These are phyloP conservation scores for Fomitiporia mediterranea DNA, from an alignment of 1,284 basidiomycete species.

Conservation along the genomic window DNA sequence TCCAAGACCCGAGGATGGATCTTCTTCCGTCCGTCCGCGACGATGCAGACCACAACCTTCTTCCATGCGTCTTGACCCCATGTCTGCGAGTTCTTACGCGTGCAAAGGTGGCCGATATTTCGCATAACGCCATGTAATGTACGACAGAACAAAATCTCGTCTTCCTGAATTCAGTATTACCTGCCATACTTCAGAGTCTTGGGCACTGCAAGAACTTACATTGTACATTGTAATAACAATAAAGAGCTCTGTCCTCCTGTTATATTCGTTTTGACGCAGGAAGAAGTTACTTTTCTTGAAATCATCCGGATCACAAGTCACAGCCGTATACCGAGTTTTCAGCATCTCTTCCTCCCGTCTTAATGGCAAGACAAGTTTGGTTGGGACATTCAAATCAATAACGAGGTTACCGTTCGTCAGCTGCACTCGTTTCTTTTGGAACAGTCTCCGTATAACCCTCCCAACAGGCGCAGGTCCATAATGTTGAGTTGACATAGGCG, in stretches of 20 bases:
- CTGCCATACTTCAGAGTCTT: background rate
- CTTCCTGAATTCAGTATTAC: slow-evolving; percentile 57
- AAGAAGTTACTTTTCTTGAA: slow-evolving; percentile 83
- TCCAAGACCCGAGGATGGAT: slow-evolving; percentile 93
- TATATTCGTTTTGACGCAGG: slow-evolving; percentile 78
- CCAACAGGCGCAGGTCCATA: slow-evolving; percentile 85
- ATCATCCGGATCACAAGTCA: slow-evolving; percentile 92
- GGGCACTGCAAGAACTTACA: slow-evolving; percentile 40
- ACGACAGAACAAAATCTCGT: slow-evolving; percentile 89
- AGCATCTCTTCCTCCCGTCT: slow-evolving; percentile 82
- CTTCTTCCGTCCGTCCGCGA: slow-evolving; percentile 91
- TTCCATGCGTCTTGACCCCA: slow-evolving; percentile 99
- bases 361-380: slow-evolving; percentile 78
- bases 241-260: slow-evolving; percentile 86
- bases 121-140: slow-evolving; percentile 96
- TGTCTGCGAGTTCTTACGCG: slow-evolving; percentile 88
- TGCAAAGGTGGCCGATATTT: slow-evolving; percentile 87
- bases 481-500: slow-evolving; percentile 68
- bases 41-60: slow-evolving; percentile 95
- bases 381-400: slow-evolving; percentile 80
- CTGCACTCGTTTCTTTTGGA: slow-evolving; percentile 66
- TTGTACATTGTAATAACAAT: slow-evolving; percentile 97
- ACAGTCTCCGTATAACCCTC: slow-evolving; percentile 68
- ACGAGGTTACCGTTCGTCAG: slow-evolving; percentile 85
- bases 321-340: slow-evolving; percentile 80